Evolutionary conservation across 768 basidiomycete species (phyloP).

Genomic region (Fomitopsis serialis): DNA sequence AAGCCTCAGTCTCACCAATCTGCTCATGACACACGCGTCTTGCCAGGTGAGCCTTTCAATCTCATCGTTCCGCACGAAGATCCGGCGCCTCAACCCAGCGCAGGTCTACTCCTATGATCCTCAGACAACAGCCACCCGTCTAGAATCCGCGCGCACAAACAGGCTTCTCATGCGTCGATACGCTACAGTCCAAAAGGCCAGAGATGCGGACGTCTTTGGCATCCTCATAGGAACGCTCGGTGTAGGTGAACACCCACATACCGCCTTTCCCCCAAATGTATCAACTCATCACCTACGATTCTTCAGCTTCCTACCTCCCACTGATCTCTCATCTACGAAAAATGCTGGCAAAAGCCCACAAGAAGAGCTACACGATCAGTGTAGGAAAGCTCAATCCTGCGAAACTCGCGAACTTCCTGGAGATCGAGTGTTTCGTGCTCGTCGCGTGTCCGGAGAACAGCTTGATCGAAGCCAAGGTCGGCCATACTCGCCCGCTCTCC

Average conservation of each 20-base stretch:
- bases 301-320: constrained; percentile 77
- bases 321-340: constrained; percentile 78
- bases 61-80: not conserved
- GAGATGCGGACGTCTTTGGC: constrained; percentile 91
- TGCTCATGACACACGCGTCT: constrained; percentile 76
- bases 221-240: constrained; percentile 94
- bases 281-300: too few species aligned
- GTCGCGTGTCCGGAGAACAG: constrained; percentile 95
- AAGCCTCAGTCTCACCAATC: constrained; percentile 73
- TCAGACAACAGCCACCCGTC: constrained; percentile 31
- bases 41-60: constrained; percentile 42
- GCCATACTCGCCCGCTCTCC: constrained; percentile 1
- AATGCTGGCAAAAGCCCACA: constrained; percentile 58
- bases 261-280: not conserved
- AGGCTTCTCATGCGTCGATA: constrained; percentile 87
- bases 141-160: constrained; percentile 71
- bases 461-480: constrained; percentile 65
- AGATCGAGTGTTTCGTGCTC: constrained; percentile 93
- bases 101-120: constrained; percentile 83
- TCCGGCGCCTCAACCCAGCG: too few species aligned
- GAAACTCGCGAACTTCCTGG: constrained; percentile 93
- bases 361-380: constrained; percentile 92
- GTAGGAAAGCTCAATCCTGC: constrained; percentile 94
- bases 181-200: constrained; percentile 77
- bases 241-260: constrained; percentile 44